Percentiles rank a stretch among this genome's conserved stretches.
phyloP scores from a whole-genome alignment of 1,284 basidiomycete species.

The Malassezia psittaci region DNA sequence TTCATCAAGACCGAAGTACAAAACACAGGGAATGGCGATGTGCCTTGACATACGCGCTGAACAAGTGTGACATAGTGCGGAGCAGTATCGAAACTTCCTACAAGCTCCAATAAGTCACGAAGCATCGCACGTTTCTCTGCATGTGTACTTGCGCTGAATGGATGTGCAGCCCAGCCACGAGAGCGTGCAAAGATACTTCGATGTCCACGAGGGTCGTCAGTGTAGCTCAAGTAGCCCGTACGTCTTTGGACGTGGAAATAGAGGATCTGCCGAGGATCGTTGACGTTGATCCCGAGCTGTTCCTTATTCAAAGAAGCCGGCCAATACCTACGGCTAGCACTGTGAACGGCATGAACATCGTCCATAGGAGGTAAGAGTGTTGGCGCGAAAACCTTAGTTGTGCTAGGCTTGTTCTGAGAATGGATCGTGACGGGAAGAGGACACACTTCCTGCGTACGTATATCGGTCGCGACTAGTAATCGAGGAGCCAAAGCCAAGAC shows the following conservation, averaged over 20 bases:
- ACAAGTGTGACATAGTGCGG: slow-evolving; percentile 47
- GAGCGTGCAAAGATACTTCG: slow-evolving; percentile 57
- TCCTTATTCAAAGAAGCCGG: slow-evolving; percentile 7
- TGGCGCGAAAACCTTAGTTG: slow-evolving; percentile 54
- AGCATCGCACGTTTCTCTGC: slow-evolving; percentile 37
- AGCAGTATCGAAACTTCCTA: slow-evolving; percentile 71
- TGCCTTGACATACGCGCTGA: slow-evolving; percentile 23
- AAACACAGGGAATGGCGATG: slow-evolving; percentile 58
- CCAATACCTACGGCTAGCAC: slow-evolving; percentile 86
- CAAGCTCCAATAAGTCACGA: slow-evolving; percentile 65
- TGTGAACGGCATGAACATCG: slow-evolving; percentile 62
- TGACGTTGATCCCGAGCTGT: background rate
- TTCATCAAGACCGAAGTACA: slow-evolving; percentile 70
- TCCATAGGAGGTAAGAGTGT: slow-evolving; percentile 81
- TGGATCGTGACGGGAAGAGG: slow-evolving; percentile 23
- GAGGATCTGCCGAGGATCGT: slow-evolving; percentile 4
- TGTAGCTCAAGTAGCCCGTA: slow-evolving; percentile 81
- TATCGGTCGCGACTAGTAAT: slow-evolving; percentile 66
- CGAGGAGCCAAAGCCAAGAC: slow-evolving; percentile 85
- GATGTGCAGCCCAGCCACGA: slow-evolving; percentile 14
- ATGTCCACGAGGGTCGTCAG: slow-evolving; percentile 81
- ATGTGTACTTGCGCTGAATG: background rate
- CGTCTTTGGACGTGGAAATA: slow-evolving; percentile 67
- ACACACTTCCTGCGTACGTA: slow-evolving; percentile 29
- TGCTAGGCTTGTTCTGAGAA: background rate